Base-by-base conservation (phyloP, 768 basidiomycete species). In the Filobasidium floriforme region DNA sequence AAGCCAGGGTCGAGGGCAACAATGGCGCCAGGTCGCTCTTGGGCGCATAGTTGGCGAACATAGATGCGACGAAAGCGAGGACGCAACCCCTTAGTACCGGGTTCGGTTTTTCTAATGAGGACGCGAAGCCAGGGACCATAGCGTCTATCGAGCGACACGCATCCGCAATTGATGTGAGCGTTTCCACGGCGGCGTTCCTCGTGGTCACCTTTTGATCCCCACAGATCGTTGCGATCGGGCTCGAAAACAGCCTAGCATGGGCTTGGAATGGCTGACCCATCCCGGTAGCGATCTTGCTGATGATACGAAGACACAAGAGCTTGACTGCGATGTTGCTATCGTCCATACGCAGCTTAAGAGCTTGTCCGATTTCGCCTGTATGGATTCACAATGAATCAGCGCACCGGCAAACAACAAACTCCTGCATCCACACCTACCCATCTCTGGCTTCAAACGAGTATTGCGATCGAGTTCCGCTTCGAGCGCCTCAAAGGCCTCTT, bases 231-330 rank as follows among this genome's bases (percentile, higher is more conserved):
- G 87, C 86, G 24, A 98, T 82, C 0, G 92, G 86, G 0, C 85
- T 78, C 10, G 85, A 84, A 72, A 92, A 88, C 64, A 90, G 81
- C 40, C 88, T 87, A 1, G 84, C 83, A 73, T 94, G 84, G 77
- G 90, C 94, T 73, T 98, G 94, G 74, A 99, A 98, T 1, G 90
- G 85, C 75, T 88, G 91, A 49, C 92, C 92, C 91, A 99, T 98
- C 1, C 92, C 93, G 1, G 83, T 85, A 7, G 96, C 92, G 69
- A 98, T 86, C 40, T 90, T 88, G 41, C 87, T 84, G 62, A 98
- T 86, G 64, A 94, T 88, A 74, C 94, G 92, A 24, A 99, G 84
- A 26, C 94, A 89, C 55, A 96, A 83, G 15, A 83, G 81, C 77
- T 98, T 96, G 41, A 98, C 93, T 10, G 89, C 86, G 75, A 98